Percentiles rank a stretch among this genome's conserved stretches.
Conservation (phyloP, 768 basidiomycete genomes). For the Cubamyces sp. region DNA sequence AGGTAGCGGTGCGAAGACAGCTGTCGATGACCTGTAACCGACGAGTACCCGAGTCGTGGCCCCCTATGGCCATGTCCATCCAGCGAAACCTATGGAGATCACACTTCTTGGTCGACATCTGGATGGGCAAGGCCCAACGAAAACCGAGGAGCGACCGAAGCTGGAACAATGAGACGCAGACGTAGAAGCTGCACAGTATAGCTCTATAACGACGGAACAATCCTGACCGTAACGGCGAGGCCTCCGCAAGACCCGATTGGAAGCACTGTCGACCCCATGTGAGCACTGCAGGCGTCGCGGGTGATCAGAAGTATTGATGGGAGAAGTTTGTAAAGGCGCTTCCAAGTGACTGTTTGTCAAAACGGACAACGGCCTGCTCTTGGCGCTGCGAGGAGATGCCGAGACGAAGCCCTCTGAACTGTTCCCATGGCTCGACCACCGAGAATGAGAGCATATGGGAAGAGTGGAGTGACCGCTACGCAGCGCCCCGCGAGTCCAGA, state of each 20-base stretch:
- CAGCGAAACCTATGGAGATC: neutral
- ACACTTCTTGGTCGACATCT: neutral
- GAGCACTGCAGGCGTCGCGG: constrained; percentile 3
- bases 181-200: neutral
- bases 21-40: constrained; percentile 2
- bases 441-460: too few relatives aligned
- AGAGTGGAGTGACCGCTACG: too few relatives aligned
- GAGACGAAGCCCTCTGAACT: neutral
- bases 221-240: neutral
- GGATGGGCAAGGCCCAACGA: neutral
- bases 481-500: too few relatives aligned
- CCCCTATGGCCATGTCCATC: neutral
- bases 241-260: neutral
- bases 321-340: neutral
- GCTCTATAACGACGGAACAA: neutral
- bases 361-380: neutral
- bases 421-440: neutral
- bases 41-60: constrained; percentile 11
- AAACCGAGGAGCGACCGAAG: constrained; percentile 17
- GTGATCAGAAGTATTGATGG: constrained; percentile 12
- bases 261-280: constrained; percentile 11
- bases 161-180: neutral
- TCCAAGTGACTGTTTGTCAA: constrained; percentile 4
- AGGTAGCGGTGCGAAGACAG: neutral
- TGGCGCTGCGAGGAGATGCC: constrained; percentile 21